A percentile compares a stretch with the other conserved stretches of the same genome.
These are phyloP conservation scores for Oidium heveae DNA, from an alignment of 2,329 filamentous ascomycete genomes.

Conservation along the genomic window DNA sequence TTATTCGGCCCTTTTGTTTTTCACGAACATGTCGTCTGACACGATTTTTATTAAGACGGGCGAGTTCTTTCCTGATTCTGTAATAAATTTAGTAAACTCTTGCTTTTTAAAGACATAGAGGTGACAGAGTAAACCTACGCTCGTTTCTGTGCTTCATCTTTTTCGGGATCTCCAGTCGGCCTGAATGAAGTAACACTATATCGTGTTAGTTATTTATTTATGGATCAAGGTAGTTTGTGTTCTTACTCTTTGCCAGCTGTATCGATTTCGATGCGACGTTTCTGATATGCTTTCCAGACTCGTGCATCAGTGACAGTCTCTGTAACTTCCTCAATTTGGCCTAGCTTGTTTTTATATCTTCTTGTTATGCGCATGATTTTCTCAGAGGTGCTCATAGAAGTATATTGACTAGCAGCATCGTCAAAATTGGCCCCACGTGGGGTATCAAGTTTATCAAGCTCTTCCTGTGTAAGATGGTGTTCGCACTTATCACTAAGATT, in stretches of 20 bases:
- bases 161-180: conserved; percentile 40
- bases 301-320: conserved; percentile 51
- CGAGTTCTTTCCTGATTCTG: conserved; percentile 49
- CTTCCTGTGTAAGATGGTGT: conserved; percentile 23
- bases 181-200: conserved; percentile 30
- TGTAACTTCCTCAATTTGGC: conserved; percentile 32
- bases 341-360: conserved; percentile 33
- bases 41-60: conserved; percentile 71
- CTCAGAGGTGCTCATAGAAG: conserved; percentile 36
- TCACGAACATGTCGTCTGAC: conserved; percentile 76
- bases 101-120: neutral
- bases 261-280: conserved; percentile 28
- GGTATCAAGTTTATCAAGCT: conserved; percentile 35
- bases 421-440: conserved; percentile 45
- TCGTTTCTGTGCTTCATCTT: conserved; percentile 21
- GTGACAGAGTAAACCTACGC: neutral
- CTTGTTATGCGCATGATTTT: conserved; percentile 55
- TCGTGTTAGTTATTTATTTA: conserved; percentile 4
- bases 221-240: neutral
- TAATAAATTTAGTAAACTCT: neutral
- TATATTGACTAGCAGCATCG: conserved; percentile 56
- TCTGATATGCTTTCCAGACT: conserved; percentile 74
- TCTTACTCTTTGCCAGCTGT: conserved; percentile 18
- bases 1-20: conserved; percentile 46
- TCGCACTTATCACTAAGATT: conserved; percentile 50